Evolutionary conservation across 768 basidiomycete genomes (phyloP), one percentile per base, ranked within the genome.

Genomic region (Termitomyces sp.): DNA sequence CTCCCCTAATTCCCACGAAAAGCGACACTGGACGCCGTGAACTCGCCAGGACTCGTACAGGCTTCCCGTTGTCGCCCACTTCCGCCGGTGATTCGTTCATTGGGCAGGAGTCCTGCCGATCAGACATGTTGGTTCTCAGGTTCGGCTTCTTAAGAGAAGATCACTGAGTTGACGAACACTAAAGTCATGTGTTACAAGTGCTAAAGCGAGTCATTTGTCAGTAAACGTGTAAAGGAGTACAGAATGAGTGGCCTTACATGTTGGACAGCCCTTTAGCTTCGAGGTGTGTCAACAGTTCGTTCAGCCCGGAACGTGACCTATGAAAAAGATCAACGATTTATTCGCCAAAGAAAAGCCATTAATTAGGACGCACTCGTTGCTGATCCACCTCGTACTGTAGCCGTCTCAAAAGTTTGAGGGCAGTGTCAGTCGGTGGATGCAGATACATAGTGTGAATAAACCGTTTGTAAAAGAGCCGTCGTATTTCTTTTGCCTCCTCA

Each of bases 401-500:
- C 35, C 20, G 28, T 13, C 20, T 54, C 18, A 65, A 36, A 48
- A 40, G 33, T 7, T 16, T 20, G 7, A 61, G 50, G 54, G 54
- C 55, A 13, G 13, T 48, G 35, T 69, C 68, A 13, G 65, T 51
- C 12, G 55, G 18, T 18, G 6, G 7, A 45, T 68, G 60, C 9
- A 69, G 60, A 20, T 76, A 74, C 4, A 48, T 63, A 9, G 42
- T 61, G 57, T 78, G 75, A 16, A 55, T 24, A 36, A 66, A 65
- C 12, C 67, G 58, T 2, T 55, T 39, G 57, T 60, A 20, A 63
- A 67, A 49, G 51, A 74, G 71, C 39, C 45, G 44, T 51, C 68
- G 71, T 9, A 80, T 72, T 51, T 72, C 68, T 18, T 66, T 65
- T 5, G 78, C 76, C 7, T 69, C 72, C n/a, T 58, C 48, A 8